Evolutionary conservation across 1,139 yeast species (phyloP).

Genomic region (Magnusiomyces suaveolens): DNA sequence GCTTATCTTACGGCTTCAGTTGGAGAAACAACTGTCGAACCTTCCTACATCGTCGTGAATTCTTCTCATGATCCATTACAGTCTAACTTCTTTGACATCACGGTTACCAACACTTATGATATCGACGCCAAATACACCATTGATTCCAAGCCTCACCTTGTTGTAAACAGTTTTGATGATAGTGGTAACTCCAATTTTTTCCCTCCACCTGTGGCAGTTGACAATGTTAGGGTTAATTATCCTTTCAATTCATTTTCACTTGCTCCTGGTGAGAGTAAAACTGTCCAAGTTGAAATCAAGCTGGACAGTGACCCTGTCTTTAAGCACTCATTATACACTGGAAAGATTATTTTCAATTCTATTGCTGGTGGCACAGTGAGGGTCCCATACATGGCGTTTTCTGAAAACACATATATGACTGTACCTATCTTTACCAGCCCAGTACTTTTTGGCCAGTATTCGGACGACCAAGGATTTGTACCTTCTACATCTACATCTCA

Average conservation of each 20-base stretch:
- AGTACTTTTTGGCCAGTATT: conserved; percentile 9
- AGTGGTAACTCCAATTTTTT: background rate
- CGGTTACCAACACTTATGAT: background rate
- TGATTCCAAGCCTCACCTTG: conserved; percentile 8
- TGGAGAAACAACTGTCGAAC: conserved; percentile 22
- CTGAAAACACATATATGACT: conserved; percentile 1
- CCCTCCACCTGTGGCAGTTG: conserved; percentile 6
- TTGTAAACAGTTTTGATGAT: conserved; percentile 5
- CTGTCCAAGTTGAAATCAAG: background rate
- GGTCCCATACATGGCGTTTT: conserved; percentile 11
- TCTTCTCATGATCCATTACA: conserved; percentile 18
- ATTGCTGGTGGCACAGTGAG: conserved; percentile 7
- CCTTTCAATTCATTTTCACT: background rate
- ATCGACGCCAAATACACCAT: conserved; percentile 14
- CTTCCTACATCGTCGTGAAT: conserved; percentile 16
- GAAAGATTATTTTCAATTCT: conserved; percentile 8
- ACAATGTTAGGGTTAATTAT: conserved; percentile 2
- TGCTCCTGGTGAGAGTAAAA: conserved; percentile 2
- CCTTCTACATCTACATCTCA: conserved; percentile 3
- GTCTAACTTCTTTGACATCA: conserved; percentile 15
- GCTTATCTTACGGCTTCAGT: conserved; percentile 33
- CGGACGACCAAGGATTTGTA: conserved; percentile 9
- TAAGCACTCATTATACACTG: conserved; percentile 5
- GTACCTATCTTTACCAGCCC: conserved; percentile 1
- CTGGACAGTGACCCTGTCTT: background rate